Base-by-base conservation (phyloP, 257 asterid species). In the Primulina eburnea region DNA sequence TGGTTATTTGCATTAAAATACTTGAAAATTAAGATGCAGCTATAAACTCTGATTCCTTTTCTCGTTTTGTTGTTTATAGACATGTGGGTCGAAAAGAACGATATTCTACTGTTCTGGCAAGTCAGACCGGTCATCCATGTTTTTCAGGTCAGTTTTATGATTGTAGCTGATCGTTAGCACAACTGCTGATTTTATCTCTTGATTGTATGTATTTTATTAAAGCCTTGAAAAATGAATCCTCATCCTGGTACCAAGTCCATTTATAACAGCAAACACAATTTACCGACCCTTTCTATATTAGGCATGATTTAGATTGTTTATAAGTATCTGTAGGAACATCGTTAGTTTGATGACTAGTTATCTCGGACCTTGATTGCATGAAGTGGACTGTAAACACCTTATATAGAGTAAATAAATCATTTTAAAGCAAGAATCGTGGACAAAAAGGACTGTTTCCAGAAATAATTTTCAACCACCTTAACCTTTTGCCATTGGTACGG, bases 21-120 rank as follows among this genome's bases (percentile, higher is more conserved):
- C 28, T 28, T 60, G 21, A 61, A 30, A 61, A 60, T 28, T 72
- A 38, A 72, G 24, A 58, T 47, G 37, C 33, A 62, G 26, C 53
- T 18, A 10, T 21, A 6, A 0, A 14, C 32, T 73, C 57, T 12
- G 34, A n/a, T 73, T 73, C 50, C 33, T 66, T 12, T 53, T 70
- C 50, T 29, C 59, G 60, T 58, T 72, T 71, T 24, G 60, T 77
- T 71, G 64, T 82, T 73, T 65, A 64, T 73, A 94, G 97, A 85
- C 81, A 94, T 77, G 64, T 94, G 95, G 95, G 79, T 79, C 76
- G 96, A 87, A 77, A 85, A 86, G 67, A 90, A 82, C 70, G 88
- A 85, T 60, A 77, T 94, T 72, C 97, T 94, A 67, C 79, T 94
- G 67, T 91, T 94, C 80, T 94, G 99, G 99, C 97, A 94, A 91